Base-by-base conservation (phyloP, 2,329 filamentous ascomycete species). In the Gaeumannomyces sp. region DNA sequence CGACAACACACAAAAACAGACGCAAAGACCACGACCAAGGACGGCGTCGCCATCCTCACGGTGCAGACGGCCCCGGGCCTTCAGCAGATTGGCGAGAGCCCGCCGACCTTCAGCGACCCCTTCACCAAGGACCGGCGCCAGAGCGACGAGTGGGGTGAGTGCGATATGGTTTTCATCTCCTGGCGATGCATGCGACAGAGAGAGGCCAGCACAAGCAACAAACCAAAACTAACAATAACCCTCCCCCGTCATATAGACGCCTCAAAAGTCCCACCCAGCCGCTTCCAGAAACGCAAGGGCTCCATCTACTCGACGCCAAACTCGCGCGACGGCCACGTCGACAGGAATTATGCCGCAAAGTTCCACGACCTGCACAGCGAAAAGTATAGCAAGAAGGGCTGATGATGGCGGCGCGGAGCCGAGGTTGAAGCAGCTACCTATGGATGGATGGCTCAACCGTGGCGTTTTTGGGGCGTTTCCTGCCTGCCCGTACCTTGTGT, bases 211-310 rank as follows among this genome's bases (percentile, higher is more conserved):
- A n/a, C n/a, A n/a, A n/a, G n/a, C n/a, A n/a, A n/a, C 31, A 31
- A 31, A 8, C 8, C 31, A 8, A 31, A 4, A 31, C 56, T 29
- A 53, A 50, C 45, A 11, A 14, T 56, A 25, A 27, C 45, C 28
- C 50, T 29, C 33, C 53, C n/a, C 16, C 33, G 27, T 59, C 22
- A 14, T 50, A 66, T 61, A 86, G 87, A 90, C 74, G 87, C 87
- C 4, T 81, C 84, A 69, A 89, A 89, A 75, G 86, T 88, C 0
- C 85, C 85, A 1, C 87, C 87, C 13, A 87, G 83, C 67, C 85
- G 85, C 60, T 89, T 90, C 77, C 87, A 90, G 75, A 88, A 88
- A 76, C 84, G 85, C 71, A 86, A 88, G 75, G 87, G 87, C 64
- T 89, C 85, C 72, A 88, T 89, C 75, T 89, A 86, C 73, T 84